A percentile compares a stretch with the other conserved stretches of the same genome.
These are phyloP conservation scores for Colletotrichum musae DNA, from an alignment of 2,329 filamentous ascomycete species.

Conservation along the genomic window DNA sequence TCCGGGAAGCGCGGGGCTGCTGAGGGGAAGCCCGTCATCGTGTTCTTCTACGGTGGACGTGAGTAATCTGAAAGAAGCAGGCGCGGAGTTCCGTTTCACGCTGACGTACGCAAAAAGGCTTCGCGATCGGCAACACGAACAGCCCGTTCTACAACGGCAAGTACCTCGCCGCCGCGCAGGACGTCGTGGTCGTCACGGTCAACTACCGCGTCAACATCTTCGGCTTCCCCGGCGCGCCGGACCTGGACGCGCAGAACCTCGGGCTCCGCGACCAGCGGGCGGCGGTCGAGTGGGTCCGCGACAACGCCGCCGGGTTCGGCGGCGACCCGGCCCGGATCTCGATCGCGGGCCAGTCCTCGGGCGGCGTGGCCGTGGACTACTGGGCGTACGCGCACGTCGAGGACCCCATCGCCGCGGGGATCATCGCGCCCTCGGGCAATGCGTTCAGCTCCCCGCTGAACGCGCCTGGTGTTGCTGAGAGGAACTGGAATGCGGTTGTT, in stretches of 20 bases:
- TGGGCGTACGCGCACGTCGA: conserved; percentile 64
- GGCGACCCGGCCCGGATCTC: conserved; percentile 58
- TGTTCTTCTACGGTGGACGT: conserved; percentile 56
- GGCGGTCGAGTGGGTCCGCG: conserved; percentile 64
- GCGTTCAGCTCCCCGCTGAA: conserved; percentile 62
- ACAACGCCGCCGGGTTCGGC: conserved; percentile 62
- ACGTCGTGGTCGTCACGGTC: conserved; percentile 61
- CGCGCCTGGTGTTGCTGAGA: conserved; percentile 48
- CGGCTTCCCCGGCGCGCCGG: conserved; percentile 55
- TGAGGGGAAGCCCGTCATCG: conserved; percentile 51
- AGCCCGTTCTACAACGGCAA: conserved; percentile 58
- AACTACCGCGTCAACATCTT: conserved; percentile 63
- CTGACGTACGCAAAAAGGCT: conserved; percentile 35
- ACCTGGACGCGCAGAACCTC: conserved; percentile 53
- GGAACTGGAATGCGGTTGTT: conserved; percentile 60
- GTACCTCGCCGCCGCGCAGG: conserved; percentile 58
- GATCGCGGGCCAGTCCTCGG: conserved; percentile 62
- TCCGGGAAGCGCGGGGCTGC: fast-evolving
- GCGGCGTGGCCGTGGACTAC: conserved; percentile 58
- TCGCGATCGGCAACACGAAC: conserved; percentile 51
- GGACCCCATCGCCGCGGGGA: conserved; percentile 63
- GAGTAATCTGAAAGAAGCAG: neutral
- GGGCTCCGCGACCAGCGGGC: conserved; percentile 65
- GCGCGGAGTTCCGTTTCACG: neutral
- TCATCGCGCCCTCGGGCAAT: conserved; percentile 63